Evolutionary conservation across 495 filamentous ascomycete genomes (phyloP).

Genomic region (Penicillium soppii): DNA sequence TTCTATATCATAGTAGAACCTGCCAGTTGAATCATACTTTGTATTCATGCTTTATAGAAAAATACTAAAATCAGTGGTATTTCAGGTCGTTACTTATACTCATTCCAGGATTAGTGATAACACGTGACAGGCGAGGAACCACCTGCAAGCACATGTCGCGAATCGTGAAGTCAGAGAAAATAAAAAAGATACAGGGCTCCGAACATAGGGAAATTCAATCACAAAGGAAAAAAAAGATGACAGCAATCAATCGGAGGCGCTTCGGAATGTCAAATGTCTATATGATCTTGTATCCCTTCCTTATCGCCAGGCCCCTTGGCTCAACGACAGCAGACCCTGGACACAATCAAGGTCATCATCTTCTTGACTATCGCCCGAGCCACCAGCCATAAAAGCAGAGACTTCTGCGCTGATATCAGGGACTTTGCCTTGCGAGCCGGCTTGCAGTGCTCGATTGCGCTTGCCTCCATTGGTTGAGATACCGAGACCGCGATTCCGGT

Average conservation of each 20-base stretch:
- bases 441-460: slow-evolving; percentile 34
- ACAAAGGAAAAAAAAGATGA: slow-evolving; percentile 26
- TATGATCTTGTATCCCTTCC: slow-evolving; percentile 3
- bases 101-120: slow-evolving; percentile 30
- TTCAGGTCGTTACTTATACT: slow-evolving; percentile 20
- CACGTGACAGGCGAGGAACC: slow-evolving; percentile 34
- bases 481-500: slow-evolving; percentile 27
- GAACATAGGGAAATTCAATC: slow-evolving; percentile 18
- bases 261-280: not conserved
- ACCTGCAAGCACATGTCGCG: slow-evolving; percentile 36
- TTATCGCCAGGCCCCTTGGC: slow-evolving; percentile 61
- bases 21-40: not conserved
- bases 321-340: slow-evolving; percentile 73
- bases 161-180: slow-evolving; percentile 24
- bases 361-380: slow-evolving; percentile 58
- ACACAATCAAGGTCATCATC: slow-evolving; percentile 78
- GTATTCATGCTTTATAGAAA: slow-evolving; percentile 3
- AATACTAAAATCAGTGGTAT: slow-evolving; percentile 10
- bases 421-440: slow-evolving; percentile 26
- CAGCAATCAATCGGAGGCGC: not conserved
- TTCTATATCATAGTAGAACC: not conserved
- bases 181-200: slow-evolving; percentile 15
- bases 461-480: slow-evolving; percentile 33
- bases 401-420: slow-evolving; percentile 55
- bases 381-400: slow-evolving; percentile 64